A percentile compares a stretch with the other conserved stretches of the same genome.
Evolutionary conservation across 768 basidiomycete species (phyloP).

Genomic region (Ramaria rubella): DNA sequence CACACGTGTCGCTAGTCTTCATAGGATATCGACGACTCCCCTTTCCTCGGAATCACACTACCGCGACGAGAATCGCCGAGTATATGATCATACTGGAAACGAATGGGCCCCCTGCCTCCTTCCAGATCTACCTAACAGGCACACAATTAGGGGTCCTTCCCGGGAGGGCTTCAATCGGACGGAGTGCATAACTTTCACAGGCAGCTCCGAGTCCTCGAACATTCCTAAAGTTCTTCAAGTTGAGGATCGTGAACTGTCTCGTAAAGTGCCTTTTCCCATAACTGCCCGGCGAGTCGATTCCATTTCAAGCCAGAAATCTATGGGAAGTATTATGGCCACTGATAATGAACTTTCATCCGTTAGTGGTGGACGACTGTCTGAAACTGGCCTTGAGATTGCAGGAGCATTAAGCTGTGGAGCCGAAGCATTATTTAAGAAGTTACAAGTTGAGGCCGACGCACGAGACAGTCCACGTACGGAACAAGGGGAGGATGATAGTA

Average conservation of each 20-base stretch:
- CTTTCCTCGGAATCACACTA: background rate
- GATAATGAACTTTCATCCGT: background rate
- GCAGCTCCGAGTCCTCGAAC: too few species aligned
- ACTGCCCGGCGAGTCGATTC: too few species aligned
- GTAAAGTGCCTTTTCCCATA: too few species aligned
- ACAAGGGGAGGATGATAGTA: background rate
- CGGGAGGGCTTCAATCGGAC: too few species aligned
- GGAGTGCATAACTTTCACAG: too few species aligned
- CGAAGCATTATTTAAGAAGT: constrained; percentile 39
- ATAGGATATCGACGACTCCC: background rate
- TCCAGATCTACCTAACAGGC: too few species aligned
- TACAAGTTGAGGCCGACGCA: constrained; percentile 15
- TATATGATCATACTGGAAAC: background rate
- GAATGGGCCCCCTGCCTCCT: too few species aligned
- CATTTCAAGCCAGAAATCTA: too few species aligned
- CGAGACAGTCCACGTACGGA: background rate
- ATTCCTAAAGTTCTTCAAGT: too few species aligned
- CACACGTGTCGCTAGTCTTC: background rate
- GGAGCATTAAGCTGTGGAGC: constrained; percentile 40
- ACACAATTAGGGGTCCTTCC: too few species aligned
- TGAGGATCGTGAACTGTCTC: too few species aligned
- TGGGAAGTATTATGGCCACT: too few species aligned
- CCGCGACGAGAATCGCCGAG: background rate
- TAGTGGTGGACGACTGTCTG: background rate
- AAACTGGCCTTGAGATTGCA: background rate